Base-by-base conservation (phyloP, 2,329 filamentous ascomycete genomes). In the Aspergillus calidoustus region DNA sequence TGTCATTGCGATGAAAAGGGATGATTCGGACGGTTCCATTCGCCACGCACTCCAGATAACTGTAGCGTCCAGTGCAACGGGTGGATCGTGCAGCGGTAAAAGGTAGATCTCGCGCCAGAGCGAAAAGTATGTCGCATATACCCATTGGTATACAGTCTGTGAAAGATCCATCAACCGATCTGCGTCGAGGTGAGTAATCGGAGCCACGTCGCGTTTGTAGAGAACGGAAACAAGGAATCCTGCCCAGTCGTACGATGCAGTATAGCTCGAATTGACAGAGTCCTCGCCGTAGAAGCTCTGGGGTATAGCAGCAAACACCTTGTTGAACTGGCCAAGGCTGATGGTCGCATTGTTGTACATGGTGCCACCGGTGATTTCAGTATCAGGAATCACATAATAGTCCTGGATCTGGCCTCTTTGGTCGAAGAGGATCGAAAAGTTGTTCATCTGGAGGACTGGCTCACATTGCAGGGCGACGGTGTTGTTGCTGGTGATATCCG, bases 251-350 rank as follows among this genome's bases (percentile, higher is more conserved):
- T 76, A 76, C 0, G 72, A 74, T 1, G 72, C 69, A 9, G 73
- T 65, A 44, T 72, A 72, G 1, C 65, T 66, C 8, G 69, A 67
- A n/a, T 71, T 61, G 19, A 64, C 48, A 3, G 67, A 64, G 2
- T 68, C 67, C 41, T 73, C 71, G 19, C 71, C 72, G 3, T 70
- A 66, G 38, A 70, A 75, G 47, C 66, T 74, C 54, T 73, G 73
- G 1, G 74, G 73, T 13, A 76, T 75, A 2, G 73, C 68, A 5
- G 72, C 72, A 64, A 76, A 76, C 3, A 74, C 71, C 59, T 74
- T 75, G 65, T 76, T 75, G 62, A 75, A 76, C 48, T 76, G 72
- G 1, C 73, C 74, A 30, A 76, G 60, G 41, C 72, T 75, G 54
- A 73, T 57, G 4, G 73, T 76, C 5, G 73, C 74, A 55, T 76